Conservation (phyloP, 2,329 filamentous ascomycete genomes). For the Aspergillus terreus region DNA sequence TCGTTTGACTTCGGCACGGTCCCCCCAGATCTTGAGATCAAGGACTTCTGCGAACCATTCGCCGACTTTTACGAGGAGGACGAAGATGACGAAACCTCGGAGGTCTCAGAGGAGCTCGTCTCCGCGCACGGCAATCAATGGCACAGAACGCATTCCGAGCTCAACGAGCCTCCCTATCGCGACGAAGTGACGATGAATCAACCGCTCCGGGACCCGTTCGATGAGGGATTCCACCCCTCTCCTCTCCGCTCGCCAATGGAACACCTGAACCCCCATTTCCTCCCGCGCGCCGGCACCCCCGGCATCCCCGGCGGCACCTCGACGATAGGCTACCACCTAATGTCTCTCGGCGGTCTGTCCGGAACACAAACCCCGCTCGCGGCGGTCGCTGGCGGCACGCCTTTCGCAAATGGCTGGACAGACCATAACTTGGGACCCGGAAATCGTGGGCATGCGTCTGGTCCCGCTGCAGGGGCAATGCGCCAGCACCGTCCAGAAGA, state of each 20-base stretch:
- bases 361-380: conserved; percentile 48
- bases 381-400: conserved; percentile 42
- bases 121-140: conserved; percentile 22
- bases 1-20: conserved; percentile 88
- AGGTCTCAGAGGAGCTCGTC: conserved; percentile 32
- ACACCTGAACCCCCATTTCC: conserved; percentile 39
- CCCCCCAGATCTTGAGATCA: conserved; percentile 81
- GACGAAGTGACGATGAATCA: conserved; percentile 27
- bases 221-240: conserved; percentile 25
- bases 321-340: conserved; percentile 47
- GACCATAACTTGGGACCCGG: conserved; percentile 24
- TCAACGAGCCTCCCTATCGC: conserved; percentile 26
- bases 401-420: conserved; percentile 37
- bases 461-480: conserved; percentile 6
- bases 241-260: conserved; percentile 36
- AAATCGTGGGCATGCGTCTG: conserved; percentile 13
- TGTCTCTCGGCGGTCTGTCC: conserved; percentile 46
- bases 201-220: conserved; percentile 26
- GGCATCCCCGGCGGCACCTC: conserved; percentile 48
- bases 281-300: conserved; percentile 44
- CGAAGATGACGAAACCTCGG: conserved; percentile 48
- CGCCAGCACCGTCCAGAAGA: conserved; percentile 30
- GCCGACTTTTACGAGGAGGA: conserved; percentile 92
- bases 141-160: conserved; percentile 17
- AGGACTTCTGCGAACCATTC: conserved; percentile 93